Conservation (phyloP, 768 basidiomycete genomes). For the Scleroderma citrinum region DNA sequence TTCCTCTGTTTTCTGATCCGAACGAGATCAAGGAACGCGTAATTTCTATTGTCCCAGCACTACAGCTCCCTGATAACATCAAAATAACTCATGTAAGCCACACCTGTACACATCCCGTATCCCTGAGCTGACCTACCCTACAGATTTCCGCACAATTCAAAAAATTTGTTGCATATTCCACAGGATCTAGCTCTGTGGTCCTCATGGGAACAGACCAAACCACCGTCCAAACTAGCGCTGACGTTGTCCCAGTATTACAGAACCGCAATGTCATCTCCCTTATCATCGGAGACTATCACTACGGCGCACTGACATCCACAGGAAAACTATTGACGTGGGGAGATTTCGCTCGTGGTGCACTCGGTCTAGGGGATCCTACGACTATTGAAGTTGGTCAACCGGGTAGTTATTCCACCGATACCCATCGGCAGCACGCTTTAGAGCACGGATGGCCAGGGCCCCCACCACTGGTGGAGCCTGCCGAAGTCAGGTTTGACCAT, state of each 20-base stretch:
- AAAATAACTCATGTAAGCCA: slow-evolving; percentile 72
- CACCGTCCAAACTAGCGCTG: slow-evolving; percentile 40
- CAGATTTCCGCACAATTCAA: slow-evolving; percentile 82
- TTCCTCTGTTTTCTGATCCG: slow-evolving; percentile 68
- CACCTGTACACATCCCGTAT: not conserved
- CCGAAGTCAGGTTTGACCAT: slow-evolving; percentile 69
- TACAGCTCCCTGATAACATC: slow-evolving; percentile 40
- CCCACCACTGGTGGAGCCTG: slow-evolving; percentile 50
- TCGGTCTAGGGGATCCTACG: slow-evolving; percentile 79
- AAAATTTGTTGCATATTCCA: slow-evolving; percentile 80
- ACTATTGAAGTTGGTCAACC: slow-evolving; percentile 46
- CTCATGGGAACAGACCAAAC: slow-evolving; percentile 61
- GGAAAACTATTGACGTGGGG: slow-evolving; percentile 86
- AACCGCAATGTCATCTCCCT: slow-evolving; percentile 77
- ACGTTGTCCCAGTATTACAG: slow-evolving; percentile 68
- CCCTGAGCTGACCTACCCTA: slow-evolving; percentile 8
- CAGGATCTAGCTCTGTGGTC: slow-evolving; percentile 62
- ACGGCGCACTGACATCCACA: slow-evolving; percentile 70
- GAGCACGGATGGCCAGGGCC: slow-evolving; percentile 15
- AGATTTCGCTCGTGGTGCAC: slow-evolving; percentile 64
- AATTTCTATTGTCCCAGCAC: slow-evolving; percentile 34
- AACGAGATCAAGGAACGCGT: slow-evolving; percentile 42
- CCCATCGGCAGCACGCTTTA: slow-evolving; percentile 28
- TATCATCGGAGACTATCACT: slow-evolving; percentile 90
- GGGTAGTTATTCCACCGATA: slow-evolving; percentile 49